A percentile compares a stretch with the other conserved stretches of the same genome.
These are phyloP conservation scores for Cylindrotheca closterium DNA, from an alignment of 108 stramenopile genomes.

Conservation along the genomic window DNA sequence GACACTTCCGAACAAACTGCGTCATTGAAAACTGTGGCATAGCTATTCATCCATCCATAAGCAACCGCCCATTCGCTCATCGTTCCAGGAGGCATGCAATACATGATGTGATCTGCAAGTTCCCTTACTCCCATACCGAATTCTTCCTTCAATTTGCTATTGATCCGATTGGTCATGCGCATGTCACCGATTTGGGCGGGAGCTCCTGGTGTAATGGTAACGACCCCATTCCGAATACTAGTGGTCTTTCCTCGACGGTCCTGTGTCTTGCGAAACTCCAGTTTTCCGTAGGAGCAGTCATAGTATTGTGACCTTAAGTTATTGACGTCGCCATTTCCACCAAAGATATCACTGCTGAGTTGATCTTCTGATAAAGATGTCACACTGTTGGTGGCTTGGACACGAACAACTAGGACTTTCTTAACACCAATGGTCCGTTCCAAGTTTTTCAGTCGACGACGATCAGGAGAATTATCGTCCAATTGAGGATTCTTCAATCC, in stretches of 20 bases:
- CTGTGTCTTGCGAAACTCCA: conserved; percentile 13
- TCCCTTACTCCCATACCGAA: neutral
- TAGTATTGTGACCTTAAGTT: conserved; percentile 23
- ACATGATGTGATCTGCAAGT: conserved; percentile 34
- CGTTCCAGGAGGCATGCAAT: conserved; percentile 52
- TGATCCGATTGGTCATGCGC: neutral
- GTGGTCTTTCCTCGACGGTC: neutral
- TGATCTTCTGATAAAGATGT: neutral
- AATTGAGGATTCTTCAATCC: neutral
- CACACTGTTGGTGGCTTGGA: conserved; percentile 10
- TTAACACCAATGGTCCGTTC: neutral
- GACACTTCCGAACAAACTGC: conserved; percentile 42
- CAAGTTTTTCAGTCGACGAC: neutral
- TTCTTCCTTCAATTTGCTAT: neutral
- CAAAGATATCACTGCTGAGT: conserved; percentile 5
- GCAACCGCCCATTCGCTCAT: conserved; percentile 1
- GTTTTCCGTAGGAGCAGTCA: conserved; percentile 27
- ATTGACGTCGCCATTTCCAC: conserved; percentile 9
- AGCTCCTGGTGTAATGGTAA: neutral
- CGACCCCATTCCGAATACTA: neutral
- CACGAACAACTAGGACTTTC: conserved; percentile 31
- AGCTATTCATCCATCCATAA: conserved; percentile 31
- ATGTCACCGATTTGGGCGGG: neutral
- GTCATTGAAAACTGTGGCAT: conserved; percentile 46
- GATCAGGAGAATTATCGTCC: neutral